These are phyloP conservation scores for Triadica sebifera DNA, from an alignment of 345 rosid genomes.

Conservation along the genomic window DNA sequence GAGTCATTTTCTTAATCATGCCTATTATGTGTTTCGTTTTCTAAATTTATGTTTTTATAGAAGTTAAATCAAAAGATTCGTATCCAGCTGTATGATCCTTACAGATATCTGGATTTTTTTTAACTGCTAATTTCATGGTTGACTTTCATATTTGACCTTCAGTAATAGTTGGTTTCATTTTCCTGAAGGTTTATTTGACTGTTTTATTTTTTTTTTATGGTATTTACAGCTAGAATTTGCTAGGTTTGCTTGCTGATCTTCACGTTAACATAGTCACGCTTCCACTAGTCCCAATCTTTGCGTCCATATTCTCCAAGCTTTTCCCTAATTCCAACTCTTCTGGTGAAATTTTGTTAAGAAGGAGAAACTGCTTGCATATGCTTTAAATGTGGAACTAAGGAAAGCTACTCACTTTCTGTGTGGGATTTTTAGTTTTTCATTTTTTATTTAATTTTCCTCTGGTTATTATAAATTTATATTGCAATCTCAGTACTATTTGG, in stretches of 20 bases:
- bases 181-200: not conserved
- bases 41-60: not conserved
- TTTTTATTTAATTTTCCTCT: not conserved
- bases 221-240: not conserved
- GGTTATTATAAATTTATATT: not conserved
- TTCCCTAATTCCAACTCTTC: too few species aligned
- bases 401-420: too few species aligned
- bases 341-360: too few species aligned
- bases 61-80: not conserved
- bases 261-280: too few species aligned
- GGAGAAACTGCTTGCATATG: too few species aligned
- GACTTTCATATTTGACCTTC: not conserved
- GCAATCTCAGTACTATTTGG: not conserved
- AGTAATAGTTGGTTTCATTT: not conserved
- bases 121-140: not conserved
- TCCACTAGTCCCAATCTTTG: too few species aligned
- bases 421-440: not conserved
- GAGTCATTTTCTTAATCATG: not conserved
- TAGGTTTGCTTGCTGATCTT: too few species aligned
- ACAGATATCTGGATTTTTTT: too few species aligned
- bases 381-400: too few species aligned
- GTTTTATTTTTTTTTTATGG: not conserved
- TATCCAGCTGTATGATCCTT: not conserved
- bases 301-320: too few species aligned
- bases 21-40: too few species aligned